Conservation (phyloP, 164 flowering plant genomes). For the Malania oleifera region DNA sequence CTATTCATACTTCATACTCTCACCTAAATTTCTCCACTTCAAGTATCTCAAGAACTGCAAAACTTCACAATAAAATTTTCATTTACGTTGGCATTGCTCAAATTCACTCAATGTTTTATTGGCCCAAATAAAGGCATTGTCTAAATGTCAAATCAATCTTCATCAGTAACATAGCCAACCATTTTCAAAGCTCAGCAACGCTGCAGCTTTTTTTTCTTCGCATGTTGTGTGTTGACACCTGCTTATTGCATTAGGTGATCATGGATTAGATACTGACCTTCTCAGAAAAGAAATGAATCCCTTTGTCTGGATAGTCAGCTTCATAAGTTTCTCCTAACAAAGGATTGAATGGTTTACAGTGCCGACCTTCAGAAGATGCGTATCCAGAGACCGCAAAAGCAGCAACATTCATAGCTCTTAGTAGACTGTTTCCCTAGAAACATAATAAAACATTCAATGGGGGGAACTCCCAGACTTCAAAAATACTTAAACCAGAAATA, state of each 20-base stretch:
- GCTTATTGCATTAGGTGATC: background rate
- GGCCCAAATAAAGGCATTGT: too few species aligned
- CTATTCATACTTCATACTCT: too few species aligned
- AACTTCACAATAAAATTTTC: too few species aligned
- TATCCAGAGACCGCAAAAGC: conserved; percentile 97
- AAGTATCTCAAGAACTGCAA: too few species aligned
- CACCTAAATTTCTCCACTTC: too few species aligned
- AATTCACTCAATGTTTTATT: too few species aligned
- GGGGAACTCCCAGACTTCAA: background rate
- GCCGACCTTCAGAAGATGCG: conserved; percentile 89
- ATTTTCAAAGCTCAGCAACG: too few species aligned
- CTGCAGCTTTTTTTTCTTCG: too few species aligned
- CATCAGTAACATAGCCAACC: too few species aligned
- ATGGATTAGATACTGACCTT: conserved; percentile 62
- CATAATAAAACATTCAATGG: conserved; percentile 4
- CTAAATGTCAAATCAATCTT: too few species aligned
- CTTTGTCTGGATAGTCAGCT: conserved; percentile 94
- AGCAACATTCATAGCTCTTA: conserved; percentile 75
- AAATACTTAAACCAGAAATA: background rate
- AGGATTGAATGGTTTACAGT: conserved; percentile 96
- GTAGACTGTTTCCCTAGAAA: conserved; percentile 75
- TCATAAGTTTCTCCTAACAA: conserved; percentile 96
- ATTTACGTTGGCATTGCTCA: too few species aligned
- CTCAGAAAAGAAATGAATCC: conserved; percentile 91
- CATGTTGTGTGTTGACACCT: background rate